Conservation (phyloP, 2,329 filamentous ascomycete species). For the Trichoderma afroharzianum region DNA sequence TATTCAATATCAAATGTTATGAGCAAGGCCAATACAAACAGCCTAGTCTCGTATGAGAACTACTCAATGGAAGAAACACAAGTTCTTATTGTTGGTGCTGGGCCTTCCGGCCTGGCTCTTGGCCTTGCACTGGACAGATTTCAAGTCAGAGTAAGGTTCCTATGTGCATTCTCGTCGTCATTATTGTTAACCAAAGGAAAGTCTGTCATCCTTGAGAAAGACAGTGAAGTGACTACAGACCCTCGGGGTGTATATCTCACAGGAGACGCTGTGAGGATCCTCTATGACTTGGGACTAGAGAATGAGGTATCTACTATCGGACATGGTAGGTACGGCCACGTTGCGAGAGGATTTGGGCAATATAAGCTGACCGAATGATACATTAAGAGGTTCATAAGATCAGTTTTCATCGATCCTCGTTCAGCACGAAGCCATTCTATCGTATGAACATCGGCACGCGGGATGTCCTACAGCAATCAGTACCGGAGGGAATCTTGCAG, state of each 20-base stretch:
- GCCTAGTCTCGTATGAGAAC: neutral
- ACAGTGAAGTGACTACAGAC: neutral
- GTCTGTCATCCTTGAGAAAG: neutral
- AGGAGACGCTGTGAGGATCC: constrained; percentile 18
- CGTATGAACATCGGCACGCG: neutral
- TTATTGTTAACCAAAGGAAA: neutral
- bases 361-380: neutral
- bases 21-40: neutral
- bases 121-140: neutral
- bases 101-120: neutral
- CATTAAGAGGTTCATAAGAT: neutral
- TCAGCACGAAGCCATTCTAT: neutral
- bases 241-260: constrained; percentile 17
- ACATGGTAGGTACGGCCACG: constrained; percentile 30
- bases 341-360: neutral
- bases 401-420: neutral
- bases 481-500: neutral
- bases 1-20: neutral
- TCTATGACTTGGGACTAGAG: constrained; percentile 5
- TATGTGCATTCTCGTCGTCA: neutral
- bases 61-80: neutral
- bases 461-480: neutral
- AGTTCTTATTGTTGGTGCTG: neutral
- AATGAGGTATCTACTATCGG: neutral
- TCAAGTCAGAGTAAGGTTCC: neutral